Conservation (phyloP, 306 rosid species). For the Medicago lupulina region DNA sequence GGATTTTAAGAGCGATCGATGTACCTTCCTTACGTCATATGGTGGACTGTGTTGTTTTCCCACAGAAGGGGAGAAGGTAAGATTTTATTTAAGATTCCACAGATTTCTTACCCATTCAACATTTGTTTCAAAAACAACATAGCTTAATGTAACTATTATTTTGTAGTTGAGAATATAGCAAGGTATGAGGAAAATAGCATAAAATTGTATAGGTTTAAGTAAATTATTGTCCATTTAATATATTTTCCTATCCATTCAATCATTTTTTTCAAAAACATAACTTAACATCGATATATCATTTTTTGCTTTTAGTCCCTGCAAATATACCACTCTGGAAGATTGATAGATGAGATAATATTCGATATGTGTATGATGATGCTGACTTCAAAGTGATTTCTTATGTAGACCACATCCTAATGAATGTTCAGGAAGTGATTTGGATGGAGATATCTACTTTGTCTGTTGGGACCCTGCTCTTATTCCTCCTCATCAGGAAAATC, state of each 20-base stretch:
- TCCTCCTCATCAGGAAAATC: constrained; percentile 47
- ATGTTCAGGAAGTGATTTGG: constrained; percentile 88
- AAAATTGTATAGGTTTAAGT: too few species aligned
- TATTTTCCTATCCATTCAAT: not conserved
- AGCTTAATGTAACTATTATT: not conserved
- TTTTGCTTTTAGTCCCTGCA: too few species aligned
- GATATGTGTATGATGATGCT: constrained; percentile 25
- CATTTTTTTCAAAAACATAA: too few species aligned
- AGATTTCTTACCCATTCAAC: not conserved
- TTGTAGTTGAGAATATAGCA: too few species aligned
- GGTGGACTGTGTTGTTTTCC: constrained; percentile 89
- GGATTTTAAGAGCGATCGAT: constrained; percentile 64
- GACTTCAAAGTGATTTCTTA: constrained; percentile 26
- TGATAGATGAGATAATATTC: not conserved
- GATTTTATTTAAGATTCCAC: not conserved
- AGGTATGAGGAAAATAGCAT: too few species aligned
- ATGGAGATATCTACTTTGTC: constrained; percentile 78
- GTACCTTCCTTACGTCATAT: constrained; percentile 68
- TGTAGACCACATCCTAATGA: constrained; percentile 88
- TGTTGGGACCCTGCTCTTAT: constrained; percentile 76
- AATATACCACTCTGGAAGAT: too few species aligned
- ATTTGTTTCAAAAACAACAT: not conserved
- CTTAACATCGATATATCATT: too few species aligned
- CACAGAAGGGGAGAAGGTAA: constrained; percentile 75
- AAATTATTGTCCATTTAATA: too few species aligned